Evolutionary conservation across 164 flowering plant genomes (phyloP).

Genomic region (Vitis cinerea): DNA sequence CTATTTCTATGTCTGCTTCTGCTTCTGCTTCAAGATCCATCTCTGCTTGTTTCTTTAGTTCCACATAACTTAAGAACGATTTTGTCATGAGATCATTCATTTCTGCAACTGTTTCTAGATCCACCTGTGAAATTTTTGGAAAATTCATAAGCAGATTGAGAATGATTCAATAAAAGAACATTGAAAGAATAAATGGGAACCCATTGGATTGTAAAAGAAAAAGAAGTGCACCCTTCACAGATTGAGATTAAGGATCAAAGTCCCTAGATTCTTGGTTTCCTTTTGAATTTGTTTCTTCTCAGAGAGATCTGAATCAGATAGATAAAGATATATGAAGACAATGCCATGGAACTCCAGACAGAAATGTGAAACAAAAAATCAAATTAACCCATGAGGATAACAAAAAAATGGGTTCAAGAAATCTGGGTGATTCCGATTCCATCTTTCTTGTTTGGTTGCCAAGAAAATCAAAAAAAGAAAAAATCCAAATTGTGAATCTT

Average conservation of each 20-base stretch:
- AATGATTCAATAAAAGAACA: not conserved
- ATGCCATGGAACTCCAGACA: not conserved
- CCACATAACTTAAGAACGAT: constrained; percentile 80
- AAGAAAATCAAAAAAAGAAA: too few relatives aligned
- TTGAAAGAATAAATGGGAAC: not conserved
- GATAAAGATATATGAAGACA: too few relatives aligned
- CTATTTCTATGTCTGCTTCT: constrained; percentile 47
- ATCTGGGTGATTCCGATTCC: too few relatives aligned
- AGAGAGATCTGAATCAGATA: constrained; percentile 8
- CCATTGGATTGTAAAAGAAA: not conserved
- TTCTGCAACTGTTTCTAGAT: constrained; percentile 28
- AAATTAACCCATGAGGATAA: not conserved
- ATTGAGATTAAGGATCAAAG: not conserved
- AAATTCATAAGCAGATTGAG: not conserved
- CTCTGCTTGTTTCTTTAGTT: constrained; percentile 76
- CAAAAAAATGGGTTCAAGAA: not conserved
- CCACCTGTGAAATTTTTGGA: constrained; percentile 14
- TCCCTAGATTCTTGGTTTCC: constrained; percentile 5
- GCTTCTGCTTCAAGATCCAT: constrained; percentile 50
- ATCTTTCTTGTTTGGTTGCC: too few relatives aligned
- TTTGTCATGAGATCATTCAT: constrained; percentile 95
- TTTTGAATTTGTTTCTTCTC: not conserved
- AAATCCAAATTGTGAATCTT: too few relatives aligned
- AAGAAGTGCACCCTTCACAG: constrained; percentile 1
- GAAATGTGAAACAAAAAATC: not conserved